A percentile compares a stretch with the other conserved stretches of the same genome.
Conservation (phyloP, 768 basidiomycete genomes). For the Leucogyrophana mollusca region DNA sequence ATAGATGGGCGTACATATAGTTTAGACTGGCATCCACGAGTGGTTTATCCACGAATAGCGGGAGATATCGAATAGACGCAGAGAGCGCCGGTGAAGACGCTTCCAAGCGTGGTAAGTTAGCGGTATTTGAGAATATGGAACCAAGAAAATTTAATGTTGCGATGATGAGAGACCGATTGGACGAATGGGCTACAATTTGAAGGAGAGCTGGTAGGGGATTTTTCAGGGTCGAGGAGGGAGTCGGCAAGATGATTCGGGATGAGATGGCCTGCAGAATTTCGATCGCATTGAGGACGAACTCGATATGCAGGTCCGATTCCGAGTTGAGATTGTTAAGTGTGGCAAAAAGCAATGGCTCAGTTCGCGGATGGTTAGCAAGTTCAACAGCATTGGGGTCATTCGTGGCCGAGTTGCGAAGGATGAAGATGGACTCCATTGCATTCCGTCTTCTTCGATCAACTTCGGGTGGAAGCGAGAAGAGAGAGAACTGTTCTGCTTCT, state of each 20-base stretch:
- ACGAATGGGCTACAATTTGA: slow-evolving; percentile 52
- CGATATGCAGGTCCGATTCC: slow-evolving; percentile 63
- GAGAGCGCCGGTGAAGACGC: slow-evolving; percentile 58
- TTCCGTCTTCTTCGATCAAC: slow-evolving; percentile 59
- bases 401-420: slow-evolving; percentile 84
- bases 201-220: slow-evolving; percentile 60
- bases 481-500: slow-evolving; percentile 36
- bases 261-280: slow-evolving; percentile 72
- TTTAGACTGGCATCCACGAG: slow-evolving; percentile 72
- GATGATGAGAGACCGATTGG: slow-evolving; percentile 77
- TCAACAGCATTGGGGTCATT: slow-evolving; percentile 66
- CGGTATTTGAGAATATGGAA: slow-evolving; percentile 57
- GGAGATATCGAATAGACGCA: slow-evolving; percentile 69
- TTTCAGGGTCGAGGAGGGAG: slow-evolving; percentile 33
- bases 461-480: slow-evolving; percentile 59
- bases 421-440: slow-evolving; percentile 81
- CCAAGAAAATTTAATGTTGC: slow-evolving; percentile 60
- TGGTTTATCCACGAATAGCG: slow-evolving; percentile 66
- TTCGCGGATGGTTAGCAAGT: slow-evolving; percentile 56
- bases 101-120: slow-evolving; percentile 53
- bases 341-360: slow-evolving; percentile 63
- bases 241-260: slow-evolving; percentile 37
- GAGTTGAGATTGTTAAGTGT: slow-evolving; percentile 61
- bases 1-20: slow-evolving; percentile 74
- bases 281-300: slow-evolving; percentile 68